phyloP scores from a whole-genome alignment of 2,329 filamentous ascomycete genomes.

The Monilinia vaccinii-corymbosi region DNA sequence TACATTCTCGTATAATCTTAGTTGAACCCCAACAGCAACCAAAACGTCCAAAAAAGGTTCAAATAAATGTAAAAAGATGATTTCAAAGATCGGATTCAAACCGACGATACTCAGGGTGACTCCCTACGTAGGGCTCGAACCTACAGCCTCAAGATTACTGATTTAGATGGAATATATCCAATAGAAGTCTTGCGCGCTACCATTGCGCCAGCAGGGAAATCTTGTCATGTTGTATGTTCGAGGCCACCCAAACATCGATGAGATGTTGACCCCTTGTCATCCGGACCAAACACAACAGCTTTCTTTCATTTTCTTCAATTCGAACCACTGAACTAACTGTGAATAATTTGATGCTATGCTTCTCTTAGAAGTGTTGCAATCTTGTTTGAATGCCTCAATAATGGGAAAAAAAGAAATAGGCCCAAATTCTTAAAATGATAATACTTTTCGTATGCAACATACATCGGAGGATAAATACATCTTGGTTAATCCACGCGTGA shows the following conservation, averaged over 20 bases:
- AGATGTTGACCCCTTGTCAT: background rate
- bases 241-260: fast-evolving
- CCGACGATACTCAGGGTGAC: background rate
- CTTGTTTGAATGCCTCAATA: too few species aligned
- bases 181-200: slow-evolving; percentile 6
- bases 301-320: background rate
- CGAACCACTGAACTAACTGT: background rate
- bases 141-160: background rate
- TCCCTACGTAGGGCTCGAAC: background rate
- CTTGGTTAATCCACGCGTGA: too few species aligned
- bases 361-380: too few species aligned
- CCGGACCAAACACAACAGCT: background rate
- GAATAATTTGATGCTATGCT: background rate
- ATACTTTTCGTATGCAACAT: too few species aligned
- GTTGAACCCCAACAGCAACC: background rate
- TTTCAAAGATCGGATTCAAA: background rate
- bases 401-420: too few species aligned
- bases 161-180: too few species aligned
- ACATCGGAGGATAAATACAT: too few species aligned
- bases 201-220: slow-evolving; percentile 7
- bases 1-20: too few species aligned
- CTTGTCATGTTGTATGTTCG: background rate
- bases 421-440: too few species aligned
- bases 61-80: background rate
- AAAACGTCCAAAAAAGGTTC: background rate